Percentiles rank a stretch among this genome's conserved stretches.
phyloP scores from a whole-genome alignment of 1,139 yeast genomes.

The Yamadazyma friedrichii region DNA sequence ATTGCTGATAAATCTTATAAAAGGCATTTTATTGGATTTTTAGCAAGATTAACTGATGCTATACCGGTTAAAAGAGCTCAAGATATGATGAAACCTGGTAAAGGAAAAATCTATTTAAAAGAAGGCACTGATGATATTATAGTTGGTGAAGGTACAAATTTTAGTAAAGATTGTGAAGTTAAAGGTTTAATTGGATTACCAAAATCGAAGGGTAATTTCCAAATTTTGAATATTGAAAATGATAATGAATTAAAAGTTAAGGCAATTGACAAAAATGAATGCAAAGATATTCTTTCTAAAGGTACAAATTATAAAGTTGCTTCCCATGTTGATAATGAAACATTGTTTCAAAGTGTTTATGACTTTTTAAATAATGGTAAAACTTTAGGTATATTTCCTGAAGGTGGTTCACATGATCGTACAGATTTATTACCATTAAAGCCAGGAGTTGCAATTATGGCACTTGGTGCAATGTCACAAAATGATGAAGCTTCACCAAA shows the following conservation, averaged over 20 bases:
- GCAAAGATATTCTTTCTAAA: constrained; percentile 30
- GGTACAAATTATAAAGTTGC: constrained; percentile 60
- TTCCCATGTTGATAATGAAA: constrained; percentile 60
- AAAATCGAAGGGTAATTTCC: constrained; percentile 55
- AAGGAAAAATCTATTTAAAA: constrained; percentile 44
- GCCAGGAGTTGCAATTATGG: constrained; percentile 98
- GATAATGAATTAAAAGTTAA: constrained; percentile 52
- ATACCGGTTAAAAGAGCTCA: constrained; percentile 77
- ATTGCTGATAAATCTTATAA: constrained; percentile 67
- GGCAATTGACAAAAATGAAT: constrained; percentile 38
- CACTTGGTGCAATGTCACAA: constrained; percentile 76
- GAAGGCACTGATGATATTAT: constrained; percentile 24
- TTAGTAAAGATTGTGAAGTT: constrained; percentile 41
- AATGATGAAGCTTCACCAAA: constrained; percentile 63
- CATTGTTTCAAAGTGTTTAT: constrained; percentile 62
- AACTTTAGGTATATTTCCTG: constrained; percentile 71
- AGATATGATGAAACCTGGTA: constrained; percentile 50
- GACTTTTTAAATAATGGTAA: constrained; percentile 56
- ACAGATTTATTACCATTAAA: constrained; percentile 87
- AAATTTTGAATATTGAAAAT: constrained; percentile 48
- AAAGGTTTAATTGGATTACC: constrained; percentile 68
- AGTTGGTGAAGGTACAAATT: constrained; percentile 47
- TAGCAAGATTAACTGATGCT: constrained; percentile 58
- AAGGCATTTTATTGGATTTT: constrained; percentile 50
- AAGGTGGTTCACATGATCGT: constrained; percentile 87